Percentiles rank a stretch among this genome's conserved stretches.
Conservation (phyloP, 2,329 filamentous ascomycete genomes). For the Sclerotinia spermophila region DNA sequence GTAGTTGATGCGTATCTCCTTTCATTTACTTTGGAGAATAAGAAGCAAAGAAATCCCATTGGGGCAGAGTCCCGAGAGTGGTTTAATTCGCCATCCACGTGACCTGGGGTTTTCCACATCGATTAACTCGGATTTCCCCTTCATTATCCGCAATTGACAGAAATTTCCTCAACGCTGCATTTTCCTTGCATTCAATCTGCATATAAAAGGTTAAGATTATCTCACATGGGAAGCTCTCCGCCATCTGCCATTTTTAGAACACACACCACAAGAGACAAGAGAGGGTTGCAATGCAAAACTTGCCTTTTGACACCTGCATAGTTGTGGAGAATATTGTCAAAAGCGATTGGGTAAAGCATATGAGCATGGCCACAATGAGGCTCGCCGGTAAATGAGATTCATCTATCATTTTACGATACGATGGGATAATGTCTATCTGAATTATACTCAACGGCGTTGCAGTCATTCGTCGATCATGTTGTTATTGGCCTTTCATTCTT, state of each 20-base stretch:
- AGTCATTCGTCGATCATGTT: neutral
- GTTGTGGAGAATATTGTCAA: neutral
- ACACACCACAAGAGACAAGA: neutral
- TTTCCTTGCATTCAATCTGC: constrained; percentile 3
- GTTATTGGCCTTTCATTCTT: neutral
- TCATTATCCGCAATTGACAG: constrained; percentile 3
- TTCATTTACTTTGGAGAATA: constrained; percentile 2
- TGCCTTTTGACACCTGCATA: constrained; percentile 13
- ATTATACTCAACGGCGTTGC: constrained; percentile 7
- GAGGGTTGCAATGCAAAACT: constrained; percentile 1
- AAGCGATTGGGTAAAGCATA: constrained; percentile 1
- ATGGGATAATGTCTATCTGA: constrained; percentile 1
- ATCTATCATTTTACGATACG: constrained; percentile 11
- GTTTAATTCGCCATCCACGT: neutral
- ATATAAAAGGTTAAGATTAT: constrained; percentile 12
- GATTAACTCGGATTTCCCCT: constrained; percentile 16
- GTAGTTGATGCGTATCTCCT: constrained; percentile 7
- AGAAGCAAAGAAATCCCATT: constrained; percentile 9
- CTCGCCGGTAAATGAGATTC: constrained; percentile 4
- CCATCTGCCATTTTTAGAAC: neutral
- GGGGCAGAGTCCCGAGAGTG: neutral
- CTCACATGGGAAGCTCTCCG: neutral
- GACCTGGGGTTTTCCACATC: neutral
- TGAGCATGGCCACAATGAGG: constrained; percentile 15
- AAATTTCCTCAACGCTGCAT: constrained; percentile 1